phyloP scores from a whole-genome alignment of 2,329 filamentous ascomycete species.

The Thelonectria rubi region DNA sequence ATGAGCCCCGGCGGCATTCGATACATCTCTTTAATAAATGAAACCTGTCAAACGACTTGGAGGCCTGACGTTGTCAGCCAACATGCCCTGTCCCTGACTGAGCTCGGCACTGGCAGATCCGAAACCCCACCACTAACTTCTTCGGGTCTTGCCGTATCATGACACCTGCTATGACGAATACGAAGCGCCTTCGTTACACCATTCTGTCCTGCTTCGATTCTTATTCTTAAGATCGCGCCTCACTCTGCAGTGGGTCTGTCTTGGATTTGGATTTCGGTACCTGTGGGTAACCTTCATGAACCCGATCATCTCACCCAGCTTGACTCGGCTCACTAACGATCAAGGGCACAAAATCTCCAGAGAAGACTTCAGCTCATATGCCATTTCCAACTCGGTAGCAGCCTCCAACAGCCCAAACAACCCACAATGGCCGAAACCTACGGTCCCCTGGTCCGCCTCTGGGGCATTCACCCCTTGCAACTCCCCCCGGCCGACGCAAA shows the following conservation, averaged over 20 bases:
- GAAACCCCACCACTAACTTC: conserved; percentile 5
- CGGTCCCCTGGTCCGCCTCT: conserved; percentile 63
- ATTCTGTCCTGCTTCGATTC: neutral
- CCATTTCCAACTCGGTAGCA: too few relatives aligned
- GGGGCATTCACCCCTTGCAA: conserved; percentile 59
- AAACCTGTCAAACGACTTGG: conserved; percentile 28
- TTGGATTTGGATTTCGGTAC: too few relatives aligned
- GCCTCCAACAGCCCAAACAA: too few relatives aligned
- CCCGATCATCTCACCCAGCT: too few relatives aligned
- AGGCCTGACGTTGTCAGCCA: neutral
- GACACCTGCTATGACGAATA: neutral
- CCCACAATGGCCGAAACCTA: conserved; percentile 37
- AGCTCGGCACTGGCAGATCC: conserved; percentile 10
- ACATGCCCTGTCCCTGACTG: neutral
- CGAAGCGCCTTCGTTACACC: neutral
- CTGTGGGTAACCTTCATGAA: too few relatives aligned
- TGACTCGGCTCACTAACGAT: too few relatives aligned
- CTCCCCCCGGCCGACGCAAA: conserved; percentile 55
- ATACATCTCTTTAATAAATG: conserved; percentile 40
- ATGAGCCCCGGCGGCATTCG: conserved; percentile 34
- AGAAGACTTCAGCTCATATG: neutral
- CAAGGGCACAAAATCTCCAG: neutral
- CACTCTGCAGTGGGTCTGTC: too few relatives aligned
- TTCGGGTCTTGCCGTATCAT: conserved; percentile 1
- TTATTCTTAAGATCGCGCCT: neutral